Percentiles rank a stretch among this genome's conserved stretches.
phyloP scores from a whole-genome alignment of 148 eudicot genomes.

The Chenopodium suecicum region DNA sequence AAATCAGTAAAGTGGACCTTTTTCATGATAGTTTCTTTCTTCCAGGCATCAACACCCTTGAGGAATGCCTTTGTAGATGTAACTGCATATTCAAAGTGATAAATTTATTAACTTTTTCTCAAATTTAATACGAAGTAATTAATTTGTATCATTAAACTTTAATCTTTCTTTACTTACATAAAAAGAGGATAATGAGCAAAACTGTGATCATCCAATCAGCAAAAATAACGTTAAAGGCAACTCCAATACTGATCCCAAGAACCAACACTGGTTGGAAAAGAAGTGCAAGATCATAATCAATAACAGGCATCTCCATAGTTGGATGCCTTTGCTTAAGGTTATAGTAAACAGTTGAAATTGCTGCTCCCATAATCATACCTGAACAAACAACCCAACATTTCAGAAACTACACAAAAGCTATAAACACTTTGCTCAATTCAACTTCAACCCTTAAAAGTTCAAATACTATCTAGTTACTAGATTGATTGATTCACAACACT shows the following conservation, averaged over 20 bases:
- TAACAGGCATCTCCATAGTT: slow-evolving; percentile 52
- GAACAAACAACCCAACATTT: slow-evolving; percentile 15
- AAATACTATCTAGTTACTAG: neutral
- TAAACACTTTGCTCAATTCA: neutral
- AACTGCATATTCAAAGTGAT: slow-evolving; percentile 31
- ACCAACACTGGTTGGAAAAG: slow-evolving; percentile 65
- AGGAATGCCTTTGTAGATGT: slow-evolving; percentile 60
- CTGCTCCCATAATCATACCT: slow-evolving; percentile 76
- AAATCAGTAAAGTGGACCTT: slow-evolving; percentile 37
- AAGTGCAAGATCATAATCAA: slow-evolving; percentile 62
- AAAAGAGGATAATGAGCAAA: slow-evolving; percentile 53
- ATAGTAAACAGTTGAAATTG: slow-evolving; percentile 55
- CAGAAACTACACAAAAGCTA: neutral
- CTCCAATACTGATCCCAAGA: slow-evolving; percentile 66
- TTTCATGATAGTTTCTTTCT: slow-evolving; percentile 61
- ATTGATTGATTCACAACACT: no score
- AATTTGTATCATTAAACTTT: neutral
- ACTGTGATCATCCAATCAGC: slow-evolving; percentile 77
- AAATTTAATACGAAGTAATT: neutral
- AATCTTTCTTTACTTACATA: slow-evolving; percentile 32
- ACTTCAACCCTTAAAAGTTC: neutral
- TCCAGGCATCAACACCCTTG: slow-evolving; percentile 70
- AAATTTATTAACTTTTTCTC: neutral
- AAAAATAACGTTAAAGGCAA: slow-evolving; percentile 56
- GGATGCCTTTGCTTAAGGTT: slow-evolving; percentile 59